Conservation (phyloP, 495 filamentous ascomycete genomes). For the Penicillium crystallinum region DNA sequence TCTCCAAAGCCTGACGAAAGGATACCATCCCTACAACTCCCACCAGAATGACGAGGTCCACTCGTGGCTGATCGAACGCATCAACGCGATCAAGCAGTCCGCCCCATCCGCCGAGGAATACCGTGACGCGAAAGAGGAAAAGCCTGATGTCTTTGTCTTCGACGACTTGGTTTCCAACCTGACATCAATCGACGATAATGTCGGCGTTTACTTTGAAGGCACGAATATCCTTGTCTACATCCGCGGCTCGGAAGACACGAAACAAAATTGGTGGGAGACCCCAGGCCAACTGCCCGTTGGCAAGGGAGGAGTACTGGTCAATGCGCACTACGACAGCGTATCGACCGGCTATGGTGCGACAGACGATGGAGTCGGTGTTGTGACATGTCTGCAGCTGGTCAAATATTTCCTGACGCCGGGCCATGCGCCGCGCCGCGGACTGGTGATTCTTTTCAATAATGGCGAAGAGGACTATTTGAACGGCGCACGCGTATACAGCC, state of each 20-base stretch:
- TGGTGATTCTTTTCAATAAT: slow-evolving; percentile 89
- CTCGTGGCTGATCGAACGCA: slow-evolving; percentile 66
- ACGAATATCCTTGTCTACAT: slow-evolving; percentile 92
- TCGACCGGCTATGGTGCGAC: slow-evolving; percentile 88
- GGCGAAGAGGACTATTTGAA: slow-evolving; percentile 93
- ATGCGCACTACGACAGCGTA: slow-evolving; percentile 94
- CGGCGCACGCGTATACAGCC: slow-evolving; percentile 79
- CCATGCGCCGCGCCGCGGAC: slow-evolving; percentile 70
- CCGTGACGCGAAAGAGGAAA: slow-evolving; percentile 17
- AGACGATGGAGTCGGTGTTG: slow-evolving; percentile 86
- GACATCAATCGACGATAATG: slow-evolving; percentile 43
- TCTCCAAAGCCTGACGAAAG: slow-evolving; percentile 64
- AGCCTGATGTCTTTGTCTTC: slow-evolving; percentile 58
- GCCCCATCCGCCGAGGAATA: slow-evolving; percentile 35
- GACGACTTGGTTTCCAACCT: slow-evolving; percentile 78
- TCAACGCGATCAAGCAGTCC: slow-evolving; percentile 59
- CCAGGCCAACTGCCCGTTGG: slow-evolving; percentile 43
- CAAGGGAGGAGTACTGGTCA: slow-evolving; percentile 80
- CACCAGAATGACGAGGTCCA: slow-evolving; percentile 74
- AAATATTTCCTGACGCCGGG: slow-evolving; percentile 75
- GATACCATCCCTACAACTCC: slow-evolving; percentile 86
- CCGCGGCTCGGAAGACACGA: slow-evolving; percentile 67
- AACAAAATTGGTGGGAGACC: slow-evolving; percentile 58
- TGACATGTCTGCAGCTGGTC: slow-evolving; percentile 81
- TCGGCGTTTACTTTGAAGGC: slow-evolving; percentile 75